Evolutionary conservation across 768 basidiomycete species (phyloP).

Genomic region (Leccinum disarticulatum): DNA sequence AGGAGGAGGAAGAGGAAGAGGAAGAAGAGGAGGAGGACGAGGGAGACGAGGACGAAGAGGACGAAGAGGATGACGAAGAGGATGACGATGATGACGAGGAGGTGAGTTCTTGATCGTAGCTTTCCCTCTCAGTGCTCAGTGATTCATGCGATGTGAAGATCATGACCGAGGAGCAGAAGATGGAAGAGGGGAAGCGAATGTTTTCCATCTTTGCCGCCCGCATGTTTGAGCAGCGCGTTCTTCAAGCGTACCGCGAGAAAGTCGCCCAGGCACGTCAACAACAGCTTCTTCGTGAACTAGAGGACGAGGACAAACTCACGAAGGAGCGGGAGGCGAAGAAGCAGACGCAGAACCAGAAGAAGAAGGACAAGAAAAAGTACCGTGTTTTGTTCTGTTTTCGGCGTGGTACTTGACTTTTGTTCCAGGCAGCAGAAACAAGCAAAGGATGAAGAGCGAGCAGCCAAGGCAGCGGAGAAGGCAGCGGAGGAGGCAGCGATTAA

Average conservation of each 20-base stretch:
- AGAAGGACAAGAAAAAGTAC: constrained; percentile 98
- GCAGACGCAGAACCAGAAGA: constrained; percentile 94
- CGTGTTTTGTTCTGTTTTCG: constrained; percentile 21
- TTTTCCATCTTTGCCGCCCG: constrained; percentile 99
- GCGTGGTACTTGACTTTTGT: constrained; percentile 2
- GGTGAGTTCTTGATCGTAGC: constrained; percentile 30
- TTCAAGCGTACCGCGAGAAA: constrained; percentile 94
- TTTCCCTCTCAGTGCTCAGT: constrained; percentile 10
- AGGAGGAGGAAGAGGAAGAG: constrained; percentile 57
- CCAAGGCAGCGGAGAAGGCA: constrained; percentile 79
- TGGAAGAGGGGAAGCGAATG: constrained; percentile 99
- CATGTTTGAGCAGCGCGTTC: constrained; percentile 98
- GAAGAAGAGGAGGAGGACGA: constrained; percentile 60
- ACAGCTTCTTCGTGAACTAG: constrained; percentile 90
- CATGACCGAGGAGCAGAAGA: constrained; percentile 95
- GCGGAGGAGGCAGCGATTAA: constrained; percentile 80
- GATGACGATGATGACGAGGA: constrained; percentile 49
- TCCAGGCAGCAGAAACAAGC: constrained; percentile 84
- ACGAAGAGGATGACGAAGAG: constrained; percentile 64
- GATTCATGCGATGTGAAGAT: constrained; percentile 39
- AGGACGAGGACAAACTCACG: constrained; percentile 87
- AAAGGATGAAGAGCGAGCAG: constrained; percentile 89
- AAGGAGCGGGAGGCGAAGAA: constrained; percentile 90
- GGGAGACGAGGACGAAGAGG: constrained; percentile 61
- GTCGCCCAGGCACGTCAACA: constrained; percentile 95